A percentile compares a stretch with the other conserved stretches of the same genome.
Evolutionary conservation across 805 yeast genomes (phyloP).

Genomic region (Pichia kluyveri): DNA sequence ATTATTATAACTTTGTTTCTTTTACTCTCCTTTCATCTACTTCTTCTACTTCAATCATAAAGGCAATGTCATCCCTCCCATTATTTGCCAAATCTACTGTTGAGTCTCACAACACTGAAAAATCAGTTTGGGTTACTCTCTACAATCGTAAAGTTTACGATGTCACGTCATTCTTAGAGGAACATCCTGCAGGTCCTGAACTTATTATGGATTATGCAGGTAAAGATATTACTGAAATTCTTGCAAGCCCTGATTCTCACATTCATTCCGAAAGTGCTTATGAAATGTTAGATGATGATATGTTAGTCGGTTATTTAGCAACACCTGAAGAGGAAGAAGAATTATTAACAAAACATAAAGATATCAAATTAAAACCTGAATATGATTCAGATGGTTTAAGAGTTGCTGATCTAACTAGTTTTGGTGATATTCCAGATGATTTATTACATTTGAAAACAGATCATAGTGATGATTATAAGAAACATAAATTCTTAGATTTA

Average conservation of each 20-base stretch:
- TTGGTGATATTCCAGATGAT: slow-evolving; percentile 66
- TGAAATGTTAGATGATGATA: slow-evolving; percentile 80
- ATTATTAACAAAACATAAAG: slow-evolving; percentile 47
- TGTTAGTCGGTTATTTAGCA: slow-evolving; percentile 78
- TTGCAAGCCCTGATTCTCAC: slow-evolving; percentile 64
- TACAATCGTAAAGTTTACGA: slow-evolving; percentile 76
- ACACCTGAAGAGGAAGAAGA: slow-evolving; percentile 69
- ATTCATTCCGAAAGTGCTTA: slow-evolving; percentile 82
- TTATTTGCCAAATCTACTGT: slow-evolving; percentile 48
- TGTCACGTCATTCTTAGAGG: slow-evolving; percentile 63
- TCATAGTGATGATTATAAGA: slow-evolving; percentile 54
- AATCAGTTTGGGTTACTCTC: slow-evolving; percentile 75
- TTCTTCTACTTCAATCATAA: neutral
- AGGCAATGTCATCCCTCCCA: slow-evolving; percentile 33
- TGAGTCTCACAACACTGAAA: slow-evolving; percentile 38
- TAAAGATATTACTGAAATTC: slow-evolving; percentile 57
- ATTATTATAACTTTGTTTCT: neutral
- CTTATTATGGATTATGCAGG: slow-evolving; percentile 52
- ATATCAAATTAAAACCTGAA: slow-evolving; percentile 33
- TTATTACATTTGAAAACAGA: slow-evolving; percentile 75
- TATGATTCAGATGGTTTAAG: slow-evolving; percentile 14
- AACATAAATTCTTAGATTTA: slow-evolving; percentile 82
- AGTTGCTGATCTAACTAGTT: slow-evolving; percentile 40
- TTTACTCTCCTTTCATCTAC: neutral
- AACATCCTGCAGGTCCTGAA: slow-evolving; percentile 65